Evolutionary conservation across 176 grass and related monocot species (phyloP), one percentile per base, ranked within the genome.

Genomic region (Ensete glaucum): DNA sequence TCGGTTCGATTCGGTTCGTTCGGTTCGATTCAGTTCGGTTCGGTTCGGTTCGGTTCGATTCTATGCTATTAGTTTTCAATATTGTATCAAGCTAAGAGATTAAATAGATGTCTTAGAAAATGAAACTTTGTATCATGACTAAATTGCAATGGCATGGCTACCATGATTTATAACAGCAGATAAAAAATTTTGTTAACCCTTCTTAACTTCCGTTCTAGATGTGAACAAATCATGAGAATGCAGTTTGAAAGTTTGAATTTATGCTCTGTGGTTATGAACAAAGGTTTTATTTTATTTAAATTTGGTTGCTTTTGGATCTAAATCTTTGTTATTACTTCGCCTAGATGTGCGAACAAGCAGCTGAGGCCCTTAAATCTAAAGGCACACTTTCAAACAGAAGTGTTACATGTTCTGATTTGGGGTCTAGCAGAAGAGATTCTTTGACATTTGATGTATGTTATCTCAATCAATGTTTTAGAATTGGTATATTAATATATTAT

Each of bases 301-400:
- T 69, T 66, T 50, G 16, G 2, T 50, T 69, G 15, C 67, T 69
- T 69, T 69, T 9, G 50, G 27, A 69, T 49, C 67, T 69, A 49
- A 69, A 50, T 11, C 15, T 50, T 2, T 69, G 2, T 62, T 60
- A 21, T 50, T n/a, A 54, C 73, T 71, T 54, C 71, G 25, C 78
- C 53, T 82, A 98, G 94, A 89, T 93, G 90, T 98, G 94, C 56
- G 90, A 98, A 54, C 86, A 98, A 91, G 86, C 90, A 55, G 88
- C 90, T 27, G 94, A 98, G 78, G 90, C 90, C 11, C 90, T 93
- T 53, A 98, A 88, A 66, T 91, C 85, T 73, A 98, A 98, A 91
- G 88, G 90, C 73, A 11, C 86, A 69, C 78, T 85, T 78, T 83
- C 82, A 53, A 79, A 90, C 69, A 92, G 94, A 87, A 87, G 86